A percentile compares a stretch with the other conserved stretches of the same genome.
phyloP scores from a whole-genome alignment of 805 yeast species.

The Candida maltosa region DNA sequence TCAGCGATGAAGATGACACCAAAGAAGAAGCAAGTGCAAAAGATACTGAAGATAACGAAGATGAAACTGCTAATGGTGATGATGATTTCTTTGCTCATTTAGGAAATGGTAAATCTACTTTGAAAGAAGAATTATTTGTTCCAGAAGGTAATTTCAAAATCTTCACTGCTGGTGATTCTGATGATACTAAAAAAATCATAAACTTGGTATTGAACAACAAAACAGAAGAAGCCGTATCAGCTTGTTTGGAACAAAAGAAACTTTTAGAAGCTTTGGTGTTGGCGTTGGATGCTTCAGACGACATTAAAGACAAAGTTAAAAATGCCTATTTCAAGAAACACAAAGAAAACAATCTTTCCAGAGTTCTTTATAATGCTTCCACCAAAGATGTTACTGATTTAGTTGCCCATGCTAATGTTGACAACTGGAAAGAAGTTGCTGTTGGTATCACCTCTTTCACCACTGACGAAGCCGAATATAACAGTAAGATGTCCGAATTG shows the following conservation, averaged over 20 bases:
- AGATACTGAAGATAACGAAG: slow-evolving; percentile 8
- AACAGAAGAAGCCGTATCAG: slow-evolving; percentile 61
- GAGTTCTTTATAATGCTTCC: slow-evolving; percentile 68
- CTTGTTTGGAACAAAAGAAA: slow-evolving; percentile 59
- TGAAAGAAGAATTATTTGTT: slow-evolving; percentile 16
- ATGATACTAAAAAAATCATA: slow-evolving; percentile 37
- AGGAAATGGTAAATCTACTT: slow-evolving; percentile 16
- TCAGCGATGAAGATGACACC: slow-evolving; percentile 25
- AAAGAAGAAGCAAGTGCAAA: slow-evolving; percentile 2
- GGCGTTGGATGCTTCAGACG: slow-evolving; percentile 63
- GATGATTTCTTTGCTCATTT: slow-evolving; percentile 39
- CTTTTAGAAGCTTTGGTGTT: slow-evolving; percentile 79
- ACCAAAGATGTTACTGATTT: slow-evolving; percentile 59
- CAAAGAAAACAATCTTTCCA: slow-evolving; percentile 56
- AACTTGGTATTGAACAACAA: slow-evolving; percentile 57
- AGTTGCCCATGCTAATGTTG: slow-evolving; percentile 71
- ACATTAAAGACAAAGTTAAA: slow-evolving; percentile 63
- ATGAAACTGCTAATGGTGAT: slow-evolving; percentile 13
- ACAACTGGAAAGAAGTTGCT: slow-evolving; percentile 84
- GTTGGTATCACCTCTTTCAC: slow-evolving; percentile 60
- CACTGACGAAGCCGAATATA: slow-evolving; percentile 46
- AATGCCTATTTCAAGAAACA: slow-evolving; percentile 65
- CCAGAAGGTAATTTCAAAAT: slow-evolving; percentile 57
- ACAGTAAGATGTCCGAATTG: slow-evolving; percentile 54
- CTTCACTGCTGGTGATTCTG: slow-evolving; percentile 29